These are phyloP conservation scores for Potentilla sterilis DNA, from an alignment of 306 rosid species.

Conservation along the genomic window DNA sequence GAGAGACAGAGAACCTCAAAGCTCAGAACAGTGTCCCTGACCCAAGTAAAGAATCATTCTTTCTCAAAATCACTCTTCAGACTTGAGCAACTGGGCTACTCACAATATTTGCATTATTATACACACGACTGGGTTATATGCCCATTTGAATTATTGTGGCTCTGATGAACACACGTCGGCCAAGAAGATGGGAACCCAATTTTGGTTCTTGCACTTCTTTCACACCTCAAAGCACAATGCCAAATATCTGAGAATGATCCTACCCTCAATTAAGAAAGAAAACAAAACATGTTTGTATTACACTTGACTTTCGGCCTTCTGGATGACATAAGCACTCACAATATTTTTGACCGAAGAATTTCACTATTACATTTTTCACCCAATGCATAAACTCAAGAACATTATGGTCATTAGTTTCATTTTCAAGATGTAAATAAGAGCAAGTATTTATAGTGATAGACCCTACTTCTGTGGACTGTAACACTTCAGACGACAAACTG, in stretches of 20 bases:
- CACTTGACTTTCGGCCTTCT: neutral
- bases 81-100: conserved; percentile 5
- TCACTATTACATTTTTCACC: neutral
- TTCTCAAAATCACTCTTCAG: neutral
- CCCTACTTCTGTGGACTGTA: neutral
- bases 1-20: conserved; percentile 5
- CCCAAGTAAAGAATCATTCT: conserved; percentile 50
- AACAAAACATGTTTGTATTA: neutral
- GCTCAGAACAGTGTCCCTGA: conserved; percentile 25
- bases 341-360: neutral
- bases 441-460: neutral
- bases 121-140: neutral
- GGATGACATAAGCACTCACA: neutral
- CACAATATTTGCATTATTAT: neutral
- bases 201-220: neutral
- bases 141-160: neutral
- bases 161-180: conserved; percentile 10
- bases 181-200: neutral
- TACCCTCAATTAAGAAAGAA: neutral
- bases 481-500: neutral
- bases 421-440: neutral
- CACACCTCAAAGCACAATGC: neutral
- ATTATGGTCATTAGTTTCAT: neutral
- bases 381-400: neutral
- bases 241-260: neutral